Evolutionary conservation across 2,329 filamentous ascomycete genomes (phyloP).

Genomic region (Alternaria triticimaculans): DNA sequence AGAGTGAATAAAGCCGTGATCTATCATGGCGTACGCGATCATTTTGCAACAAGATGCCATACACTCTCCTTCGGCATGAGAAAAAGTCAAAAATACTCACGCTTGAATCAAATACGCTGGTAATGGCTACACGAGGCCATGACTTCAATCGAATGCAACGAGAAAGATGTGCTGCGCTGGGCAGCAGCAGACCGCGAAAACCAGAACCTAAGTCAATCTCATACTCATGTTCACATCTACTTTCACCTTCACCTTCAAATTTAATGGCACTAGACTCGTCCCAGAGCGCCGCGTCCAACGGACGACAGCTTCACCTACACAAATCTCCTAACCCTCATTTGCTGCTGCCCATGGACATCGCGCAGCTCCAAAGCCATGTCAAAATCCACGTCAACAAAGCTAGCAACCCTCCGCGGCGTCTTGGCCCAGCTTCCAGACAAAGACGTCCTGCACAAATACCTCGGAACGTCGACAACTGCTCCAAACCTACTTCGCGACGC

Average conservation of each 20-base stretch:
- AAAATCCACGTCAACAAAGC: neutral
- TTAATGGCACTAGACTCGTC: neutral
- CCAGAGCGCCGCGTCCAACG: no score
- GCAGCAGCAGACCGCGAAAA: neutral
- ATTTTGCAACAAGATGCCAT: neutral
- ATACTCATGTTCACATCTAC: neutral
- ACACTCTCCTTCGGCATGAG: neutral
- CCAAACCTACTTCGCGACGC: conserved; percentile 10
- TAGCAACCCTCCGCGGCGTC: neutral
- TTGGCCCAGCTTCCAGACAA: conserved; percentile 4
- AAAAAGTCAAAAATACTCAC: neutral
- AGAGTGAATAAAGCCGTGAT: no score
- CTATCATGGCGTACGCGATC: neutral
- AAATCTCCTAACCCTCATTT: neutral
- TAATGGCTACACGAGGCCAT: neutral
- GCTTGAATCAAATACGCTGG: rapidly evolving
- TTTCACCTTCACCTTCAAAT: neutral
- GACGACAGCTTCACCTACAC: neutral
- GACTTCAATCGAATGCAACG: neutral
- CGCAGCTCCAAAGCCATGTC: neutral
- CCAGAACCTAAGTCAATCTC: neutral
- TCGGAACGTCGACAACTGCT: neutral
- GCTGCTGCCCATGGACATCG: neutral
- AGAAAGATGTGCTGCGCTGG: neutral
- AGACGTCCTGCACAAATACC: conserved; percentile 8